Evolutionary conservation across 345 rosid species (phyloP).

Genomic region (Rhizophora mangle): DNA sequence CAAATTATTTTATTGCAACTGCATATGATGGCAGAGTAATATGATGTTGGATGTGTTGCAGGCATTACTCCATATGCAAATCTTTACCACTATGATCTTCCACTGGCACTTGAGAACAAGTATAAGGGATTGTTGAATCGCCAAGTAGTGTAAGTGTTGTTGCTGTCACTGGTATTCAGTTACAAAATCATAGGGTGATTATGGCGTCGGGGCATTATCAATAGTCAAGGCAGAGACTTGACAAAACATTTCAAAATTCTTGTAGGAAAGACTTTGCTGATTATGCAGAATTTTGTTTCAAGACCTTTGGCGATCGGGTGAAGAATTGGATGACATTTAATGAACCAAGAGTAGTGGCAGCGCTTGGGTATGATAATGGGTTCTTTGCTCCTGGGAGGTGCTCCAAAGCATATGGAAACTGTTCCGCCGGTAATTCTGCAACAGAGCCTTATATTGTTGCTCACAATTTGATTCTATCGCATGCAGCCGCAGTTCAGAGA

Average conservation of each 20-base stretch:
- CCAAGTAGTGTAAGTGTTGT: slow-evolving; percentile 64
- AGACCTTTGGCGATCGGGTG: slow-evolving; percentile 79
- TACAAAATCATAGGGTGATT: neutral
- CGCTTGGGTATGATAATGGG: slow-evolving; percentile 85
- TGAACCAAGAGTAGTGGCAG: slow-evolving; percentile 90
- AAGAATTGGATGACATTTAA: slow-evolving; percentile 98
- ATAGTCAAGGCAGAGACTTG: neutral
- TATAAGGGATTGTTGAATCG: slow-evolving; percentile 64
- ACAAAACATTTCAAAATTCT: neutral
- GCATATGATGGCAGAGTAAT: no score
- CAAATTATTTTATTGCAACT: neutral
- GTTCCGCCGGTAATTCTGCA: slow-evolving; percentile 73
- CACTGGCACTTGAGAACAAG: slow-evolving; percentile 72
- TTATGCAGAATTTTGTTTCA: slow-evolving; percentile 88
- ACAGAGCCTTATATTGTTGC: slow-evolving; percentile 90
- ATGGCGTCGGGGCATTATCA: neutral
- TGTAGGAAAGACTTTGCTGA: slow-evolving; percentile 85
- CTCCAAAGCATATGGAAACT: slow-evolving; percentile 79
- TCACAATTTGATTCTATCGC: slow-evolving; percentile 80
- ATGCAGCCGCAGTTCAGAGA: slow-evolving; percentile 75
- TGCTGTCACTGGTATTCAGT: neutral
- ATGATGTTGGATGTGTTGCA: slow-evolving; percentile 21
- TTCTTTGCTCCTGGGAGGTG: slow-evolving; percentile 84
- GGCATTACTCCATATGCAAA: slow-evolving; percentile 90
- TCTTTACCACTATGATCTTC: slow-evolving; percentile 92